Percentiles rank a stretch among this genome's conserved stretches.
phyloP scores from a whole-genome alignment of 2,329 filamentous ascomycete species.

The Pseudomassariella vexata region DNA sequence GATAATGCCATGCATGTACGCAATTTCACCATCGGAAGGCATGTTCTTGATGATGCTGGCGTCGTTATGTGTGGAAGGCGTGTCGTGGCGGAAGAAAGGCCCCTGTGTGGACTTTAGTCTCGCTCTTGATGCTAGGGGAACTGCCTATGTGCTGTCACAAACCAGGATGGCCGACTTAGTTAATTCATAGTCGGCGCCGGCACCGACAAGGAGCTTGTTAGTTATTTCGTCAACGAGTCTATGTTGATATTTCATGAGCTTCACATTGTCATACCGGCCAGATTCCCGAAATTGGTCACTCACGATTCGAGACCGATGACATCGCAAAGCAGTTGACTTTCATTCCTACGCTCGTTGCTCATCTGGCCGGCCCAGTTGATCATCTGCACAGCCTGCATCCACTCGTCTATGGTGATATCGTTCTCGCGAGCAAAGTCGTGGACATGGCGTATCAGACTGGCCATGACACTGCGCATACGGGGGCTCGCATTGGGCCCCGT shows the following conservation, averaged over 20 bases:
- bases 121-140: too few relatives aligned
- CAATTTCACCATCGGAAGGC: constrained; percentile 51
- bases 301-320: constrained; percentile 54
- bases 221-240: constrained; percentile 58
- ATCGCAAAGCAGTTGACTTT: constrained; percentile 58
- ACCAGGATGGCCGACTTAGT: too few relatives aligned
- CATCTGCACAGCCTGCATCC: constrained; percentile 50
- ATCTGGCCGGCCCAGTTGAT: constrained; percentile 57
- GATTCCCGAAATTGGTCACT: constrained; percentile 4
- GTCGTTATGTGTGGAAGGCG: constrained; percentile 52
- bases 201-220: constrained; percentile 49
- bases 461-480: constrained; percentile 48
- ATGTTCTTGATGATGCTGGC: constrained; percentile 43
- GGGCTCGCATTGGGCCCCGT: constrained; percentile 55
- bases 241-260: background rate
- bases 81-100: constrained; percentile 60
- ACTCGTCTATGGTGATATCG: constrained; percentile 57
- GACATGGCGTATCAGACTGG: constrained; percentile 50
- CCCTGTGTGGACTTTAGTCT: constrained; percentile 73
- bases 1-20: constrained; percentile 61
- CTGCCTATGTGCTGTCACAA: too few relatives aligned
- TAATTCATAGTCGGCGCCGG: constrained; percentile 31
- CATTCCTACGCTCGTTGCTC: constrained; percentile 52
- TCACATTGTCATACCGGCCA: background rate
- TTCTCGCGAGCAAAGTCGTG: constrained; percentile 61